Evolutionary conservation across 257 asterid species (phyloP).

Genomic region (Primulina tabacum): DNA sequence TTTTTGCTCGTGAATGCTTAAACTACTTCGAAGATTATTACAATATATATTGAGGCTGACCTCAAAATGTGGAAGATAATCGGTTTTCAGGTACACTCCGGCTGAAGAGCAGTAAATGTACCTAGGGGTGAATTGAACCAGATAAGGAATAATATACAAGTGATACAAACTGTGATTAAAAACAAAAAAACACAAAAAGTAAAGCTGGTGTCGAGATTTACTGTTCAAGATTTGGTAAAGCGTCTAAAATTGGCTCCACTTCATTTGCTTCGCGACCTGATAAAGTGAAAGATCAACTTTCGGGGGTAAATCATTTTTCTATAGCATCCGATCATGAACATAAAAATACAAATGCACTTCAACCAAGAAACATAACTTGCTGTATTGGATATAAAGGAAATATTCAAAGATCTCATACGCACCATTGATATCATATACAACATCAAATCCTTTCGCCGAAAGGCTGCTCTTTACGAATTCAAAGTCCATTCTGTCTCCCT

Average conservation of each 20-base stretch:
- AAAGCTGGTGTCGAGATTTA: slow-evolving; percentile 34
- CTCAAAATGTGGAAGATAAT: slow-evolving; percentile 71
- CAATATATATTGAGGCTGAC: slow-evolving; percentile 28
- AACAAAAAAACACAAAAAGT: background rate
- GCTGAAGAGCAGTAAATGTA: slow-evolving; percentile 93
- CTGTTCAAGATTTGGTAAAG: slow-evolving; percentile 92
- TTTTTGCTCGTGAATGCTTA: background rate
- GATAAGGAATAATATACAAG: background rate
- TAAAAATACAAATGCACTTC: too few species aligned
- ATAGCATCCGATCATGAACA: background rate
- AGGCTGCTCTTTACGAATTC: slow-evolving; percentile 90
- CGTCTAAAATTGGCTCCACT: slow-evolving; percentile 87
- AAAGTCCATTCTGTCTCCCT: slow-evolving; percentile 90
- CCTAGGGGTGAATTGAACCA: slow-evolving; percentile 40
- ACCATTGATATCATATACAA: slow-evolving; percentile 96
- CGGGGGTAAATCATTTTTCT: background rate
- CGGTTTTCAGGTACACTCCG: slow-evolving; percentile 83
- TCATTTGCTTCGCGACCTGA: slow-evolving; percentile 94
- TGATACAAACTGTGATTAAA: background rate
- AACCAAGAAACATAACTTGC: background rate
- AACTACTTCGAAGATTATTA: too few species aligned
- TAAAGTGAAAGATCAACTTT: background rate
- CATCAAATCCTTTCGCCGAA: slow-evolving; percentile 85
- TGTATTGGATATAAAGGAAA: background rate
- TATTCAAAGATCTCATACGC: slow-evolving; percentile 1